Evolutionary conservation across 768 basidiomycete species (phyloP), one percentile per base, ranked within the genome.

Genomic region (Termitomyces titanicus): DNA sequence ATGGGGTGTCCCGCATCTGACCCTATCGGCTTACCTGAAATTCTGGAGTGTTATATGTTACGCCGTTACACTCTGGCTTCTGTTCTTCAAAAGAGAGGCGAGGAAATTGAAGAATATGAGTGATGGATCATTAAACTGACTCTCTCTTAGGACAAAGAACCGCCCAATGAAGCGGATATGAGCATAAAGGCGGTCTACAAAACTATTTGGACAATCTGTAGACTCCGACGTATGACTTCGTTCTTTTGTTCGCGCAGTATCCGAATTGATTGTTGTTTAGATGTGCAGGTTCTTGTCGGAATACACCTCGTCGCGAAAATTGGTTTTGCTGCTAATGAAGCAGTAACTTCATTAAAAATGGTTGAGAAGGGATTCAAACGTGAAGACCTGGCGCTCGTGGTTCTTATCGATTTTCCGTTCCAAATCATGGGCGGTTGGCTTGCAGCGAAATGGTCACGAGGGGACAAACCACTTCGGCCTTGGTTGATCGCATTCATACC

Each of bases 371-470:
- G 97, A 2, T 79, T 99, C 51, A 89, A 86, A 55, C 88, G 94
- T 38, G 97, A 98, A 74, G 97, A 99, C 63, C 79, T 98, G 37
- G 94, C 97, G n/a, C 78, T 94, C 15, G 89, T 93, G 3, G 95
- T 96, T 42, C 83, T 98, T 37, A 88, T 98, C 60, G 97, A 99
- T 70, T 98, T 98, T 63, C 97, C 97, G 2, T 96, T 97, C 73
- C 95, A 98, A 75, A 93, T 99, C 48, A 66, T 90, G 54, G 94
- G 92, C 20, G 96, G 96, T 6, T 98, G 91, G 88, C 75, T 96
- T 24, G 93, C 95, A 1, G 96, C 93, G 3, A 86, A 85, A 61
- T 98, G 94, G 93, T 88, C 92, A 5, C 77, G 81, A 51, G 92
- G 93, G 13, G 85, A 88, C 46, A 80, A 76, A 53, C 88, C 91